Evolutionary conservation across 495 filamentous ascomycete genomes (phyloP).

Genomic region (Tuber calosporum): DNA sequence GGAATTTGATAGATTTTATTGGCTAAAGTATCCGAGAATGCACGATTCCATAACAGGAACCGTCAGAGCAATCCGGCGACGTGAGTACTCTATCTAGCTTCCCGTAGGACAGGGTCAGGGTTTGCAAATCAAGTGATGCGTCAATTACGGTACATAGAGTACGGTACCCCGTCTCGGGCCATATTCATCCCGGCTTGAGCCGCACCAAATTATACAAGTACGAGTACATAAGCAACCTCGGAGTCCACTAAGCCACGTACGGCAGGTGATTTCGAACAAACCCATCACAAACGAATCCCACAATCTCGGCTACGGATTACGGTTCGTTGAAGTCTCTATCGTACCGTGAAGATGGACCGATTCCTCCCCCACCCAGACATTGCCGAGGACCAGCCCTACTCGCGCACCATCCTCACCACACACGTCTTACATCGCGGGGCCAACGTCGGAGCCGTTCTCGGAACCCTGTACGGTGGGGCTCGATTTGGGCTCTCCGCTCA

Average conservation of each 20-base stretch:
- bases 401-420: constrained; percentile 50
- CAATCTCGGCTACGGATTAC: neutral
- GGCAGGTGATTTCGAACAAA: neutral
- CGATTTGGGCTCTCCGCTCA: constrained; percentile 16
- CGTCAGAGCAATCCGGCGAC: too few relatives aligned
- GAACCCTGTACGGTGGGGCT: constrained; percentile 38
- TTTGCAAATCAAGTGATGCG: too few relatives aligned
- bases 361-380: constrained; percentile 52
- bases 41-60: too few relatives aligned
- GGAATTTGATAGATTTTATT: too few relatives aligned
- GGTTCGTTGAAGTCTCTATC: neutral
- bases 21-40: too few relatives aligned
- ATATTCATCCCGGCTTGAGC: neutral
- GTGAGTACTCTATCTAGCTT: too few relatives aligned
- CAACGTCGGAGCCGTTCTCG: constrained; percentile 47
- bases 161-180: neutral
- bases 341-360: constrained; percentile 50
- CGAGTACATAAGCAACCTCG: neutral
- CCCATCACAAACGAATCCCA: neutral
- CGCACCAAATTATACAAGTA: neutral
- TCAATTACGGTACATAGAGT: too few relatives aligned
- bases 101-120: too few relatives aligned
- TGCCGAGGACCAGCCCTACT: constrained; percentile 55
- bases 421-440: constrained; percentile 55
- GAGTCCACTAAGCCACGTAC: neutral